Base-by-base conservation (phyloP, 176 grass and related monocot species). In the Musa troglodytarum region DNA sequence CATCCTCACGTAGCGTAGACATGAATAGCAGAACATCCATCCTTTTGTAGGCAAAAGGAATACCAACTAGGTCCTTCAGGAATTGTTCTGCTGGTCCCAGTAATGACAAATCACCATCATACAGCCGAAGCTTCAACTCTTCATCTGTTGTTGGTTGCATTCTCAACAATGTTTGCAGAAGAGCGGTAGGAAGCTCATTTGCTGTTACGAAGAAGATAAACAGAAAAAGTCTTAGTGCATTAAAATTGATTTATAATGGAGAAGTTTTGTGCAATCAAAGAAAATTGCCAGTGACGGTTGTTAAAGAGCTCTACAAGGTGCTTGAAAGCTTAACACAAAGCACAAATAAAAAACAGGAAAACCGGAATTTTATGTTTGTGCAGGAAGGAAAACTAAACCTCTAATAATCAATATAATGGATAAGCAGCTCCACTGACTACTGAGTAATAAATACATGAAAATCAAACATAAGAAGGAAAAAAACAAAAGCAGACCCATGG, bases 31-130 rank as follows among this genome's bases (percentile, higher is more conserved):
- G 73, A 25, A 57, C 69, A 65, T 80, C 78, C 16, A 80, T 58
- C 29, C 78, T 70, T 64, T 80, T 70, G 52, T 51, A 80, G 11
- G 43, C 14, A 72, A 51, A 73, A 51, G 78, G 78, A 73, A 80
- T 73, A 65, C 43, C 22, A 17, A 80, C n/a, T 69, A 80, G 53
- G 49, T 63, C 54, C 21, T 73, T 73, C 23, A 80, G 54, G 66
- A 80, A 80, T 49, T 73, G 78, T 72, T 80, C 78, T 73, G 78
- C 78, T 7, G 68, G 78, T 50, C 69, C 78, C 20, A 80, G 69
- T 10, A 63, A 49, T 22, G 68, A 73, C 21, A 73, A 9, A 72
- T 80, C 69, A n/a, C 78, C 78, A 80, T 28, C 64, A 58, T 80
- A 80, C 19, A 80, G 43, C 17, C 69, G 71, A 80, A 80, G 54